These are phyloP conservation scores for Cladosporium sphaerospermum DNA, from an alignment of 2,329 filamentous ascomycete species.

Conservation along the genomic window DNA sequence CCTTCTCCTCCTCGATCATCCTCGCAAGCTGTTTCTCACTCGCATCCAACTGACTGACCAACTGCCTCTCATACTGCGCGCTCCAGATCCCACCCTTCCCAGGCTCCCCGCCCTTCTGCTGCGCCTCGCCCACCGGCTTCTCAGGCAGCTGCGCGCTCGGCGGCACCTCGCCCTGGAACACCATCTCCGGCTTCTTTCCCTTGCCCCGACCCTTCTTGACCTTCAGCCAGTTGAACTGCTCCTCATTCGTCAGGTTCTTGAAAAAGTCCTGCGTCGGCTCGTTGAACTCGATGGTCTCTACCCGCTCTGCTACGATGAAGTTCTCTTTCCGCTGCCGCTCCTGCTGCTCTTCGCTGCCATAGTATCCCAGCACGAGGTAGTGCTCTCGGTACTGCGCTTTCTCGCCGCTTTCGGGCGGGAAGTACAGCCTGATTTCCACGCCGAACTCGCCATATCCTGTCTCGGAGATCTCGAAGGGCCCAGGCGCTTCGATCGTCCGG, in stretches of 20 bases:
- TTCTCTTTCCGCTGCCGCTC: slow-evolving; percentile 59
- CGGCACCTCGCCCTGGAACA: slow-evolving; percentile 50
- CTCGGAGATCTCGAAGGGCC: slow-evolving; percentile 79
- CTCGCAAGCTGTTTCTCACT: slow-evolving; percentile 56
- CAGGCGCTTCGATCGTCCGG: slow-evolving; percentile 68
- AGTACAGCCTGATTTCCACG: slow-evolving; percentile 92
- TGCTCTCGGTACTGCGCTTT: slow-evolving; percentile 96
- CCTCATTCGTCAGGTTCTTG: slow-evolving; percentile 72
- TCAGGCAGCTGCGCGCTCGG: slow-evolving; percentile 71
- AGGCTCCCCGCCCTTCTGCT: slow-evolving; percentile 56
- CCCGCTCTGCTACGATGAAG: slow-evolving; percentile 70
- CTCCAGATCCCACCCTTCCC: slow-evolving; percentile 52
- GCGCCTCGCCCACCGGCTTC: slow-evolving; percentile 48
- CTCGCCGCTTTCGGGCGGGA: slow-evolving; percentile 77
- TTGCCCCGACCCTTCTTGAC: slow-evolving; percentile 54
- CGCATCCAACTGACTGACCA: slow-evolving; percentile 42
- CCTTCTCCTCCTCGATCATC: slow-evolving; percentile 26
- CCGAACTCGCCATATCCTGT: slow-evolving; percentile 99
- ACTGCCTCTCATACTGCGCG: slow-evolving; percentile 26
- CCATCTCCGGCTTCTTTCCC: slow-evolving; percentile 42
- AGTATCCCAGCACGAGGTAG: slow-evolving; percentile 84
- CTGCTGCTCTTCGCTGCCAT: slow-evolving; percentile 66
- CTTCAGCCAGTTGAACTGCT: slow-evolving; percentile 47
- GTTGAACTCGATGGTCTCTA: slow-evolving; percentile 96
- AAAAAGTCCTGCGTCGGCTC: slow-evolving; percentile 92